Percentiles rank a stretch among this genome's conserved stretches.
Conservation (phyloP, 73 alveolate species). For the Paramecium octaurelia region DNA sequence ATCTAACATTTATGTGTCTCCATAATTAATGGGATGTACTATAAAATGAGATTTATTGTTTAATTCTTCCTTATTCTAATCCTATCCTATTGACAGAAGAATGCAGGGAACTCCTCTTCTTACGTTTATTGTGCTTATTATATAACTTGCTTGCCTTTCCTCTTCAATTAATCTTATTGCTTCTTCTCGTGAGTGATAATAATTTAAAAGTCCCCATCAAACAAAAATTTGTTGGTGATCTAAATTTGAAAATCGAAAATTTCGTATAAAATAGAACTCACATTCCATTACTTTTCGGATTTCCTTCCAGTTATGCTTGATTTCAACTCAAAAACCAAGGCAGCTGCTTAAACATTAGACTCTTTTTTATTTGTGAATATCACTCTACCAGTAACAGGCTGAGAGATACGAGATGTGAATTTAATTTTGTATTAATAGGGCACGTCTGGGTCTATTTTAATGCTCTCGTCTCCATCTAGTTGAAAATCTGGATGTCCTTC, state of each 20-base stretch:
- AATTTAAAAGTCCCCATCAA: conserved; percentile 66
- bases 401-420: conserved; percentile 88
- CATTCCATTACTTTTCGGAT: conserved; percentile 77
- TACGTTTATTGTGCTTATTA: not conserved
- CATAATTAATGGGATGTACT: conserved; percentile 89
- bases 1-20: conserved; percentile 92
- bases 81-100: conserved; percentile 72
- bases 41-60: conserved; percentile 78
- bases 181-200: conserved; percentile 65
- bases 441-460: conserved; percentile 86
- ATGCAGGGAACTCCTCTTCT: conserved; percentile 64
- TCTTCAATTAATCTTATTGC: conserved; percentile 53
- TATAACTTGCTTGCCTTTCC: conserved; percentile 54
- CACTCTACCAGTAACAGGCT: conserved; percentile 89
- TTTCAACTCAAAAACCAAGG: conserved; percentile 93
- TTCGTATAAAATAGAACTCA: conserved; percentile 67
- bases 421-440: conserved; percentile 89
- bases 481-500: conserved; percentile 84
- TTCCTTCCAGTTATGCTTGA: conserved; percentile 93
- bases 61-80: conserved; percentile 73
- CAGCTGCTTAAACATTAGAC: conserved; percentile 96
- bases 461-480: conserved; percentile 76
- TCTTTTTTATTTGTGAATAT: conserved; percentile 94
- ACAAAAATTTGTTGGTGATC: conserved; percentile 44
- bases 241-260: conserved; percentile 54